Evolutionary conservation across 352 stramenopile genomes (phyloP), one percentile per base, ranked within the genome.

Genomic region (Pythium monospermum): DNA sequence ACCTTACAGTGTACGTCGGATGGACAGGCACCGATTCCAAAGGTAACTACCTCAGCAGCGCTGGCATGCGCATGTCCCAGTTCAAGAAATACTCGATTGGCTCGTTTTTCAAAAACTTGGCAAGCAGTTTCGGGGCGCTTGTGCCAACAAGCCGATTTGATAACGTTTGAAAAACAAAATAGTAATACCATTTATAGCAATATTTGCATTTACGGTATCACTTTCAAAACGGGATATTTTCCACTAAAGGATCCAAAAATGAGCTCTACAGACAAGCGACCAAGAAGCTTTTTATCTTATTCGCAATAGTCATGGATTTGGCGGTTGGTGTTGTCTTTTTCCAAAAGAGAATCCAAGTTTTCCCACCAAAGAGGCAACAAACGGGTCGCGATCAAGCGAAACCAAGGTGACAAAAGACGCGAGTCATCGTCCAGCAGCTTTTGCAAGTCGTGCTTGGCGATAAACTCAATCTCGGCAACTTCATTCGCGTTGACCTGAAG

Each of bases 401-500:
- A 95, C 84, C 84, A 95, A n/a, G 84, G 84, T 12, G 83, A 92
- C 15, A 92, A 59, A 48, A 82, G 63, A 22, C 75, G 75, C 35
- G 61, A 61, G 38, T 75, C 40, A 45, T 91, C 66, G 72, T 65
- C 61, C 1, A 94, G 60, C 3, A 94, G 49, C 28, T 49, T 53
- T 4, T 71, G 49, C n/a, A 94, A 61, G 6, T 74, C 57, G 22
- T 89, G 55, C 39, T 68, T 69, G 27, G 73, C 69, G 40, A 99
- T 76, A 67, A 93, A 98, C 55, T 97, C 90, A 6, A 91, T 67
- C 30, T 85, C 79, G 19, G 73, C 72, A 19, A 98, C 95, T 66
- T 99, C 96, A 32, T 98, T 97, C 26, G 79, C 66, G 64, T 99
- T 97, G 13, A 96, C 70, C 16, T 91, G 63, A 26, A 98, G 51